Conservation (phyloP, 2,329 filamentous ascomycete genomes). For the Colletotrichum tofieldiae region DNA sequence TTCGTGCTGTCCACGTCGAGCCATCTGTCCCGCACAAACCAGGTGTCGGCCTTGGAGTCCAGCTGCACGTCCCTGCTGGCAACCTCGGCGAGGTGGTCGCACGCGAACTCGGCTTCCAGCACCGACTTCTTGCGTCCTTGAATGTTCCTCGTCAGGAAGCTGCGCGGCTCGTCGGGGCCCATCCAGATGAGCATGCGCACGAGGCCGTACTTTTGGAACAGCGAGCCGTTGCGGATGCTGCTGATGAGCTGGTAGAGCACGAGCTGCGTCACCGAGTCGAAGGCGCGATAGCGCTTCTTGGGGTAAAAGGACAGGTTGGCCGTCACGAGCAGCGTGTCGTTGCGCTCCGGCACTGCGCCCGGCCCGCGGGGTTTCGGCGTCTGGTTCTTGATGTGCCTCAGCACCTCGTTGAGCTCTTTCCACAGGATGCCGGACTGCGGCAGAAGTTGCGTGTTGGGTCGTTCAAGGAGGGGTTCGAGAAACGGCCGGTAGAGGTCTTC, state of each 20-base stretch:
- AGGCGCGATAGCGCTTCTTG: constrained; percentile 64
- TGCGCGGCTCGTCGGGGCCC: constrained; percentile 71
- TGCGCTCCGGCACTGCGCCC: constrained; percentile 65
- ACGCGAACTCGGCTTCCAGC: constrained; percentile 73
- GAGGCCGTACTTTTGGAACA: constrained; percentile 83
- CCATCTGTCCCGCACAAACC: constrained; percentile 60
- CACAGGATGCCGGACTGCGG: constrained; percentile 73
- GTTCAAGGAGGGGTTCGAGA: constrained; percentile 74
- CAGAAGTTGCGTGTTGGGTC: constrained; percentile 65
- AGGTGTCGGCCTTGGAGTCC: constrained; percentile 39
- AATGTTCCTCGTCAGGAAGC: constrained; percentile 74
- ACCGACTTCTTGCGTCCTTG: constrained; percentile 69
- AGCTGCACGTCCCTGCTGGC: constrained; percentile 57
- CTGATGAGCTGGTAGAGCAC: constrained; percentile 75
- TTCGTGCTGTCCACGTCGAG: constrained; percentile 64
- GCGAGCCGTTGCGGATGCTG: constrained; percentile 69
- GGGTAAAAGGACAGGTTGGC: constrained; percentile 75
- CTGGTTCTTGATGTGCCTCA: constrained; percentile 72
- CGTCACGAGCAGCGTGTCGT: constrained; percentile 82
- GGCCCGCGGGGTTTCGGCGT: constrained; percentile 54
- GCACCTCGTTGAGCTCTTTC: constrained; percentile 70
- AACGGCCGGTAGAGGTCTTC: constrained; percentile 70
- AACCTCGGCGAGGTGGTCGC: constrained; percentile 73
- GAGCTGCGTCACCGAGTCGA: constrained; percentile 71
- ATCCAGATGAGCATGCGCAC: constrained; percentile 86